Conservation (phyloP, 1,139 yeast species). For the Pneumocystis canis region DNA sequence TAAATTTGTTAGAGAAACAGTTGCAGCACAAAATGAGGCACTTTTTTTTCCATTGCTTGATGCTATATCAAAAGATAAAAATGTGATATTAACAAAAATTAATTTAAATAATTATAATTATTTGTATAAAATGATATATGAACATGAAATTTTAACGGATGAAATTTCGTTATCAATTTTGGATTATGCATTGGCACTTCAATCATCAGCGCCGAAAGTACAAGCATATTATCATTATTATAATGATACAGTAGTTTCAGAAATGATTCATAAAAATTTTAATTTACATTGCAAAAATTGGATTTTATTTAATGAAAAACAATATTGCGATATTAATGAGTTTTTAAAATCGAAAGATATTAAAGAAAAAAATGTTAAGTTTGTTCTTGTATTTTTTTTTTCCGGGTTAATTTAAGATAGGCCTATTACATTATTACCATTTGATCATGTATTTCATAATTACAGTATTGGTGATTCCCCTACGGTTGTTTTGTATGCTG, state of each 20-base stretch:
- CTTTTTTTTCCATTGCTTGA: slow-evolving; percentile 22
- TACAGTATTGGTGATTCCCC: slow-evolving; percentile 32
- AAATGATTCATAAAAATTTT: slow-evolving; percentile 19
- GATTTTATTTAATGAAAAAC: slow-evolving; percentile 36
- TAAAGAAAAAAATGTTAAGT: slow-evolving; percentile 8
- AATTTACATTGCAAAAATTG: slow-evolving; percentile 33
- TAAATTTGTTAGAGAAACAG: neutral
- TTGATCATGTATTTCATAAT: slow-evolving; percentile 22
- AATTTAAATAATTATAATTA: slow-evolving; percentile 21
- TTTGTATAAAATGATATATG: neutral
- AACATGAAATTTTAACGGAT: neutral
- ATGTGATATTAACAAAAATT: slow-evolving; percentile 34
- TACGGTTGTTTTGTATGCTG: slow-evolving; percentile 36
- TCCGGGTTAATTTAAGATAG: neutral
- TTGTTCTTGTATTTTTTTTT: neutral
- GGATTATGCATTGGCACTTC: slow-evolving; percentile 27
- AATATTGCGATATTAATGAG: slow-evolving; percentile 48
- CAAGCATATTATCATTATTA: slow-evolving; percentile 49
- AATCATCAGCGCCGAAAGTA: slow-evolving; percentile 45
- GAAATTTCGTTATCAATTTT: neutral
- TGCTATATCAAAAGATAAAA: slow-evolving; percentile 17
- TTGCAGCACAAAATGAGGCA: slow-evolving; percentile 1
- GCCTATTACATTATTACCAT: slow-evolving; percentile 4
- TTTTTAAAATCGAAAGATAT: slow-evolving; percentile 50
- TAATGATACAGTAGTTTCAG: slow-evolving; percentile 23